Base-by-base conservation (phyloP, 2,329 filamentous ascomycete species). In the Pseudogymnoascus sp. region DNA sequence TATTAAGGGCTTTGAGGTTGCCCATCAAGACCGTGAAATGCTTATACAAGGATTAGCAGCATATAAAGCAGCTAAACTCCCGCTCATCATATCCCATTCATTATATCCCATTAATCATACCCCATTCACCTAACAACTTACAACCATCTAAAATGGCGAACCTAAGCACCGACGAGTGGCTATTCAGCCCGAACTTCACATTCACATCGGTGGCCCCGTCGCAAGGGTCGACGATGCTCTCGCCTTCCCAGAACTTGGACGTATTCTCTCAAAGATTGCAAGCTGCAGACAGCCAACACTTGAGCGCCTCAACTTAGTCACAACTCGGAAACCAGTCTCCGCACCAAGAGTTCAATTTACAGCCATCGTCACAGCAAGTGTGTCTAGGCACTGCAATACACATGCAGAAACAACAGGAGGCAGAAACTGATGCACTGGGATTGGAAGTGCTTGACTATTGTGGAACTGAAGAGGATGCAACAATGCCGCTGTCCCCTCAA, bases 241-340 rank as follows among this genome's bases (percentile, higher is more conserved):
- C 31, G 74, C 79, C 53, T 76, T 82, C 59, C 83, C 80, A 11
- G 75, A 68, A 73, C 62, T 82, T 83, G 69, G 79, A 85, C 65
- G 75, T 92, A 33, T 90, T 96, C 66, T 86, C 82, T 59, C 88
- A 93, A 73, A 83, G 89, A 63, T 77, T 97, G 8, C 87, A 92
- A 69, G 89, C 89, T 31, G 90, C 91, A 64, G 91, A 92, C 73
- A 88, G 83, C 63, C 86, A 88, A 65, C 88, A 90, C 67, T 71
- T 91, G 44, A 84, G 78, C 64, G 87, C 86, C 2, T 76, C 74
- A 0, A 81, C 80, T 0, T 79, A 82, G 0, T 70, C 77, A 1
- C 78, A 80, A 1, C 74, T 76, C n/a, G 71, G 75, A 60, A 65
- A 73, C 61, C 67, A 73, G 1, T 78, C 81, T 6, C 82, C 53